A percentile compares a stretch with the other conserved stretches of the same genome.
Conservation (phyloP, 2,329 filamentous ascomycete genomes). For the Phaeosphaeria sp. region DNA sequence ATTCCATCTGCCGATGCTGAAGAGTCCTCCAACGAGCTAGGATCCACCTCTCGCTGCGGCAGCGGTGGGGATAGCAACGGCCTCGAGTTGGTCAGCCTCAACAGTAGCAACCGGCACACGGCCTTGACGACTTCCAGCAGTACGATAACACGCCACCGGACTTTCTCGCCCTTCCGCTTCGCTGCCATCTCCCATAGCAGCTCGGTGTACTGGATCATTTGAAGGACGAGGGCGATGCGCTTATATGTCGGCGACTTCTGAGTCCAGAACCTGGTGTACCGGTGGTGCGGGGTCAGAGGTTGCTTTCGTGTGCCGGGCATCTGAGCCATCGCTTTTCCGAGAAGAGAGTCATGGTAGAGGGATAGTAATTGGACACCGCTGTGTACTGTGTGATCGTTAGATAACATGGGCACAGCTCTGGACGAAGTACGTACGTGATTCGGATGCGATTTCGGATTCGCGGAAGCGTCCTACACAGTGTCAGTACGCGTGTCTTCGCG, state of each 20-base stretch:
- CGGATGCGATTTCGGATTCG: conserved; percentile 93
- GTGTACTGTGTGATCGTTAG: conserved; percentile 63
- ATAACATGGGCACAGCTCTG: conserved; percentile 3
- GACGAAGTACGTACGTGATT: conserved; percentile 66
- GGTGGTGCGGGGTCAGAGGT: conserved; percentile 63
- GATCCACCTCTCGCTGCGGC: conserved; percentile 83
- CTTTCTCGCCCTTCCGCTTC: conserved; percentile 79
- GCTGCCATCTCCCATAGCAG: conserved; percentile 97
- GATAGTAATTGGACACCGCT: conserved; percentile 88
- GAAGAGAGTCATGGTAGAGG: conserved; percentile 88
- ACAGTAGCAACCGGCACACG: conserved; percentile 77
- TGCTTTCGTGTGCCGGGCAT: conserved; percentile 61
- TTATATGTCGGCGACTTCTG: conserved; percentile 73
- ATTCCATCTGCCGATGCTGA: conserved; percentile 55
- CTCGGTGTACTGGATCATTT: conserved; percentile 94
- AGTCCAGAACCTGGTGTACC: conserved; percentile 70
- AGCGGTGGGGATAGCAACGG: conserved; percentile 83
- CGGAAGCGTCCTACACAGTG: conserved; percentile 72
- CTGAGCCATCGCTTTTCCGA: conserved; percentile 68
- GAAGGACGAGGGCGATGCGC: conserved; percentile 79
- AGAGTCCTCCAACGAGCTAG: conserved; percentile 63
- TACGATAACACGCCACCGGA: conserved; percentile 86
- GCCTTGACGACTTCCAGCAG: conserved; percentile 87
- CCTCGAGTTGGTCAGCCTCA: conserved; percentile 82
- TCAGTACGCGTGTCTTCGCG: conserved; percentile 21